A percentile compares a stretch with the other conserved stretches of the same genome.
Conservation (phyloP, 495 filamentous ascomycete genomes). For the Xanthoparmelia taractica region DNA sequence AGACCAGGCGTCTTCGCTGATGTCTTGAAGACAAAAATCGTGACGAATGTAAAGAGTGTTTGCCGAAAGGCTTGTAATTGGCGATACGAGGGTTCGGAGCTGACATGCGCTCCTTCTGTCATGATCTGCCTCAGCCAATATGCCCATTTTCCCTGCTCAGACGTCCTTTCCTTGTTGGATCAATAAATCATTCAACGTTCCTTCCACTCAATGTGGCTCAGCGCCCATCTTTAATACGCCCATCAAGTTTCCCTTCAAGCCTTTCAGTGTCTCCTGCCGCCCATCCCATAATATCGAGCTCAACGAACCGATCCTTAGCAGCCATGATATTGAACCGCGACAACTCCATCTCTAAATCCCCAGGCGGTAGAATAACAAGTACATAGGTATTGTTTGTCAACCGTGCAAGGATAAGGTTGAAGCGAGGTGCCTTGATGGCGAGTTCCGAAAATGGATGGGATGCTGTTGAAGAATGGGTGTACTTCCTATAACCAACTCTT, state of each 20-base stretch:
- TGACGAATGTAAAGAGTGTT: not conserved
- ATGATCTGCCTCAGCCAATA: not conserved
- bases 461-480: slow-evolving; percentile 45
- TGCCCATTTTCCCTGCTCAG: not conserved
- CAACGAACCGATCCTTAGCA: slow-evolving; percentile 68
- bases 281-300: slow-evolving; percentile 12
- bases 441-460: slow-evolving; percentile 56
- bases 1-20: not conserved
- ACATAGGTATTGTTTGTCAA: slow-evolving; percentile 97
- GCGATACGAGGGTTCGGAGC: not conserved
- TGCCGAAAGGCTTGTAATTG: not conserved
- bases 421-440: slow-evolving; percentile 61
- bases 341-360: slow-evolving; percentile 79
- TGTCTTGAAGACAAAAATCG: not conserved
- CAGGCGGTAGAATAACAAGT: slow-evolving; percentile 78
- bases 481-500: slow-evolving; percentile 22
- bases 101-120: not conserved
- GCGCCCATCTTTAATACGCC: slow-evolving; percentile 1
- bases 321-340: slow-evolving; percentile 83
- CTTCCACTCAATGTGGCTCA: not conserved
- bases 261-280: not conserved
- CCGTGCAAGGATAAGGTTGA: slow-evolving; percentile 85
- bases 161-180: not conserved
- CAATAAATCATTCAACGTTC: not conserved
- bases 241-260: not conserved